Base-by-base conservation (phyloP, 345 rosid species). In the Garcia nutans region DNA sequence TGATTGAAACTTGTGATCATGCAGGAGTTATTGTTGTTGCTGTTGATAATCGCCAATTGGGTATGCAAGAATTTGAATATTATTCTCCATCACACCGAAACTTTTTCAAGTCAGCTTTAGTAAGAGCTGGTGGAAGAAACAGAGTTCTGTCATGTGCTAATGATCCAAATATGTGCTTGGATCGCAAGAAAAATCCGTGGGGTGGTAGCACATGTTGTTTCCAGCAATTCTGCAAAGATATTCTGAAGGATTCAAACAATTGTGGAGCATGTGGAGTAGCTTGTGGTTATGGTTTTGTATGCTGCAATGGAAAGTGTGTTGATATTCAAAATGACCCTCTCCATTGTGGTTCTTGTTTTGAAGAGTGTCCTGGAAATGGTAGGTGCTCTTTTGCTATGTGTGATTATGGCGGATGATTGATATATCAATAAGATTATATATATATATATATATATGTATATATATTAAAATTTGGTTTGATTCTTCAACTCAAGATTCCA, bases 131-230 rank as follows among this genome's bases (percentile, higher is more conserved):
- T 1, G 84, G 83, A 24, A 75, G 82, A 55, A 62, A 62, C 19
- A 81, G 82, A 61, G 68, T 55, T 19, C 2, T 77, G 33, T 79
- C 86, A 2, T 85, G 86, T 70, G 82, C 66, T 8, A 13, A 33
- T 22, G 82, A 83, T 62, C 73, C 82, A 9, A 5, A 31, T 0
- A 68, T 68, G 71, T 83, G 85, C 7, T 58, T 64, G 76, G 86
- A 80, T 68, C 75, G 78, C 0, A 80, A 73, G 79, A 82, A 78
- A 70, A 80, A 82, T 61, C 86, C 84, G 0, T 81, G 85, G 88
- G 84, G 82, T 19, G 80, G 88, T 3, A 52, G 20, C 67, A 81
- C 82, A 1, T 81, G 86, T 41, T 83, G 86, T 62, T 79, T 79
- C 55, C 71, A 24, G 22, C 62, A 45, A 56, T 71, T 71, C 10